These are phyloP conservation scores for Tubosaeta sp. DNA, from an alignment of 768 basidiomycete species.

Conservation along the genomic window DNA sequence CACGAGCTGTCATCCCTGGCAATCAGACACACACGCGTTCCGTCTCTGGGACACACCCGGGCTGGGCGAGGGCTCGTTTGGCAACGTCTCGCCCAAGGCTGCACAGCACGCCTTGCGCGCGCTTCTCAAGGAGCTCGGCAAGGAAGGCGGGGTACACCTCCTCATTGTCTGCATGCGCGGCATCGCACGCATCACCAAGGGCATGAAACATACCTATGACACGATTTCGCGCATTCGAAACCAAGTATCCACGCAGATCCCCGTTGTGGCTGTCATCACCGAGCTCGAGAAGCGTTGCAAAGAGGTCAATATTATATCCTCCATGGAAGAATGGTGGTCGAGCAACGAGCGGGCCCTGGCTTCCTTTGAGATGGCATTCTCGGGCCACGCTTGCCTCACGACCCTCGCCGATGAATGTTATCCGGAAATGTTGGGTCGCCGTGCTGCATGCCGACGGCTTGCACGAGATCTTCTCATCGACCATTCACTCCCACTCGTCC, in stretches of 20 bases:
- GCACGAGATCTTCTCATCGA: conserved; percentile 22
- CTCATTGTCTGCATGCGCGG: conserved; percentile 25
- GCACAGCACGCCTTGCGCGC: conserved; percentile 17
- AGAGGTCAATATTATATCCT: conserved; percentile 5
- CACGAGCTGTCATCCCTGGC: conserved; percentile 12
- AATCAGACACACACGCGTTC: conserved; percentile 19
- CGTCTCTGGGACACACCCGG: conserved; percentile 25
- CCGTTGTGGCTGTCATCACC: conserved; percentile 24
- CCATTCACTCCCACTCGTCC: conserved; percentile 13
- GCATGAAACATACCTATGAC: conserved; percentile 21
- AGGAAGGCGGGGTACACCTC: conserved; percentile 23
- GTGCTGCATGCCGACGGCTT: conserved; percentile 13
- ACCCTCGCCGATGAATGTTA: conserved; percentile 19
- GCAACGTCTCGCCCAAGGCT: conserved; percentile 18
- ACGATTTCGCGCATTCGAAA: conserved; percentile 15
- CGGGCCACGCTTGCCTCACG: conserved; percentile 22
- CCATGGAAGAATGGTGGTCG: conserved; percentile 26
- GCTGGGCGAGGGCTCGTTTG: conserved; percentile 19
- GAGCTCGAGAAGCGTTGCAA: conserved; percentile 23
- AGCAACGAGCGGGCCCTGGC: neutral
- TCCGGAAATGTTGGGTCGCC: conserved; percentile 17
- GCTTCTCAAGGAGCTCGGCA: conserved; percentile 17
- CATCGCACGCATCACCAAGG: conserved; percentile 12
- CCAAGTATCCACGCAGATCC: conserved; percentile 17
- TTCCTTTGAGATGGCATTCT: conserved; percentile 13